Evolutionary conservation across 371 early-diverging fungal genomes (phyloP), one percentile per base, ranked within the genome.

Genomic region (Syncephalastrum contaminatum): DNA sequence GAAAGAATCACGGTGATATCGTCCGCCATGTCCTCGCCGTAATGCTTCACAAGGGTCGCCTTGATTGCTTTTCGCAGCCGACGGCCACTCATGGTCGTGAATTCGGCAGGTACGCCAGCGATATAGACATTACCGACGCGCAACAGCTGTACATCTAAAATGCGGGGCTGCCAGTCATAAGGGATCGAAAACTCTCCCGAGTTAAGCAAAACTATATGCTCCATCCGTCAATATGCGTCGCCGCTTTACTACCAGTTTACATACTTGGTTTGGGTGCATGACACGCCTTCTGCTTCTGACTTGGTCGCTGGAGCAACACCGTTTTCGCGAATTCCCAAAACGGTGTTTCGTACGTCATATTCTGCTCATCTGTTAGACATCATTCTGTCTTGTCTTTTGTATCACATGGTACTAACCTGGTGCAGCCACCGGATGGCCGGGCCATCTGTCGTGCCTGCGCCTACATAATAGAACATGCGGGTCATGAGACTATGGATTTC

Each of bases 371-470:
- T 6, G 36, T 30, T 30, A 30, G 10, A 30, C 36, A 30, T 30
- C 36, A 10, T 30, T 30, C 36, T 30, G 36, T 8, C 8, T 30
- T 30, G 4, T 8, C 36, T 30, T 5, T 5, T 10, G 36, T 30
- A 30, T 30, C 36, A 30, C 36, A 10, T 14, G 53, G 20, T 51
- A 18, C 25, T 54, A 48, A 67, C 72, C 60, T 80, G 80, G 47
- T 72, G 68, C 48, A 80, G 73, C 20, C 77, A 69, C 43, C 60
- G 55, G 1, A 69, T 30, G 4, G 73, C 80, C 12, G 80, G 80
- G 10, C 75, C 80, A 70, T 88, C 88, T 7, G 85, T 87, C 18
- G 88, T 88, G 36, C 87, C 88, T 27, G 87, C 86, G 58, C 82
- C 78, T 70, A 77, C 8, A 47, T 51, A n/a, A 48, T 5, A 41